These are phyloP conservation scores for Parietaria judaica DNA, from an alignment of 306 rosid genomes.

Conservation along the genomic window DNA sequence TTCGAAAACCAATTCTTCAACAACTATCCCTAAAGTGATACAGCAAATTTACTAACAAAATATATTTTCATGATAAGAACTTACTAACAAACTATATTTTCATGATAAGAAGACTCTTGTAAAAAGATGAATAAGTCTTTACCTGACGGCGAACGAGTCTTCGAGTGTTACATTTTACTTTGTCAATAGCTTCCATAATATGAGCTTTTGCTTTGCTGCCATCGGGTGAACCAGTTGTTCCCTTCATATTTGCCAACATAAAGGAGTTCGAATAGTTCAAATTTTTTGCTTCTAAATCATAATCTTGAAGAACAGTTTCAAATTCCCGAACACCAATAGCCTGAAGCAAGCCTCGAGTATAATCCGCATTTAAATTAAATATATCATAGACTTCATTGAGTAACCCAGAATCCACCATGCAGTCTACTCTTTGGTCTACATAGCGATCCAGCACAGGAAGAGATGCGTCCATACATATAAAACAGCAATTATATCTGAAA, in stretches of 20 bases:
- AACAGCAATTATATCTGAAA: constrained; percentile 74
- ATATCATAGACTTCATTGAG: constrained; percentile 72
- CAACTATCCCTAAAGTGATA: background rate
- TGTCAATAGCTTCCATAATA: constrained; percentile 65
- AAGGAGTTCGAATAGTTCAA: constrained; percentile 19
- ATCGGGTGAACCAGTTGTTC: constrained; percentile 29
- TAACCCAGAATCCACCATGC: constrained; percentile 73
- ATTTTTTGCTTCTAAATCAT: constrained; percentile 19
- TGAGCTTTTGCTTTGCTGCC: constrained; percentile 28
- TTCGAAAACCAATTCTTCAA: too few species aligned
- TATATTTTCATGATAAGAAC: too few species aligned
- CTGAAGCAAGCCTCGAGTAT: constrained; percentile 73
- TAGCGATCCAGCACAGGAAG: constrained; percentile 64
- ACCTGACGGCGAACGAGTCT: constrained; percentile 92
- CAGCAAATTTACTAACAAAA: background rate
- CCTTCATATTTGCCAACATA: constrained; percentile 29
- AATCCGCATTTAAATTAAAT: constrained; percentile 51
- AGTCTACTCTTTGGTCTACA: constrained; percentile 80
- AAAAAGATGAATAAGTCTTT: constrained; percentile 3
- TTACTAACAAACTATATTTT: too few species aligned
- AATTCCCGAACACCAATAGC: constrained; percentile 91
- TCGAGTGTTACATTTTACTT: constrained; percentile 68
- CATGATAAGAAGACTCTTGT: background rate
- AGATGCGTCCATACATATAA: constrained; percentile 68
- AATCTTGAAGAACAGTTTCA: constrained; percentile 41